Conservation (phyloP, 768 basidiomycete genomes). For the Naganishia vaughanmartiniae region DNA sequence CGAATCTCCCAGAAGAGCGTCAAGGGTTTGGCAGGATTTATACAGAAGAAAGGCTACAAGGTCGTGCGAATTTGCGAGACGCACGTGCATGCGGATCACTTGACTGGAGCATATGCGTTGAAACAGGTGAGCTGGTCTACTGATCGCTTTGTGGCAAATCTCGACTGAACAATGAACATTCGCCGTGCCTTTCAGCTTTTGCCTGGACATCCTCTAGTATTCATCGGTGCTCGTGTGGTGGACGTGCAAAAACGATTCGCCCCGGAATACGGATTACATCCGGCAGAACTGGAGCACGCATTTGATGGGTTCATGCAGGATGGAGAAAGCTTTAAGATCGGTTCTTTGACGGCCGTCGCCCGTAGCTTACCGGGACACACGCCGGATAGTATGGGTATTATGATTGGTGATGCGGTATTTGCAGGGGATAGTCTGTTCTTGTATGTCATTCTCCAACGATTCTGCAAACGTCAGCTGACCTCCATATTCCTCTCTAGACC, state of each 20-base stretch:
- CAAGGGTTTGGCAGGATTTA: constrained; percentile 34
- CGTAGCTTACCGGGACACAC: constrained; percentile 44
- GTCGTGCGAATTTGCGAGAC: constrained; percentile 41
- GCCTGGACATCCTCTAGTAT: constrained; percentile 29
- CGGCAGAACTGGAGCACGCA: constrained; percentile 30
- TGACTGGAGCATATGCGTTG: constrained; percentile 36
- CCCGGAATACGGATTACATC: constrained; percentile 32
- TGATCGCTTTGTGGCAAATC: neutral
- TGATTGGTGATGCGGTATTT: constrained; percentile 38
- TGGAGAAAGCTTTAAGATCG: constrained; percentile 36
- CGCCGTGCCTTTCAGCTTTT: constrained; percentile 21
- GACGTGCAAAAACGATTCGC: constrained; percentile 38
- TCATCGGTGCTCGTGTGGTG: constrained; percentile 34
- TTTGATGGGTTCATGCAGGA: constrained; percentile 44
- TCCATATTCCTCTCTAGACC: constrained; percentile 27
- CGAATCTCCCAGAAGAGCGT: constrained; percentile 35
- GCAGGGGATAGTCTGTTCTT: constrained; percentile 44
- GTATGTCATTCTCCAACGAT: constrained; percentile 22
- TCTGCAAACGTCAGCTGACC: neutral
- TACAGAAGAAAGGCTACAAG: constrained; percentile 25
- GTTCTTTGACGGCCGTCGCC: constrained; percentile 31
- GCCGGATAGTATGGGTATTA: constrained; percentile 36
- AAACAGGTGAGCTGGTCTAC: constrained; percentile 31
- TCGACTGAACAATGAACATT: neutral
- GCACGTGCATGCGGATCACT: constrained; percentile 47